Evolutionary conservation across 371 early-diverging fungal species (phyloP), one percentile per base, ranked within the genome.

Genomic region (Thermomucor indicae-seudaticae): DNA sequence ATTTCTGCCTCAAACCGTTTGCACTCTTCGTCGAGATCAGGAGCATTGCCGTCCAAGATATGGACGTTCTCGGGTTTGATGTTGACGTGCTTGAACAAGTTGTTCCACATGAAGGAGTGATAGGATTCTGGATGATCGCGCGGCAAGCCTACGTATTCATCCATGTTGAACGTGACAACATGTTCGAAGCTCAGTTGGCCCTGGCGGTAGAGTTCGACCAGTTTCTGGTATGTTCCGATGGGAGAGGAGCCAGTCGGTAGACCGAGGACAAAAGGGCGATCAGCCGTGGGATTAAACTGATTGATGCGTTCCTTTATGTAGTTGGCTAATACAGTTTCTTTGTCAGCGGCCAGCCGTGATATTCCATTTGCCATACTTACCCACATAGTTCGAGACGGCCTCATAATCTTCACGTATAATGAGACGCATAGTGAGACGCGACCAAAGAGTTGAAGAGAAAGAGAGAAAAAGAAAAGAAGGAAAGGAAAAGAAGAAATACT

Each of bases 181-280:
- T 88, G 60, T 34, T 76, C 68, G 54, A 88, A 88, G 20, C 76
- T 73, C 27, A 88, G 68, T 45, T 77, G 70, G 3, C 84, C 84
- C 12, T 70, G 57, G 35, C 73, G 69, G 55, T 75, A 72, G 55
- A 78, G 78, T 58, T 83, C 79, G 5, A 80, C 86, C 19, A 88
- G 65, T 30, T 71, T 64, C 44, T 64, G 55, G 70, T 91, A 92
- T 1, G 82, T 80, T 25, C 82, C 87, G 39, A 91, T 72, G 2
- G 93, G 93, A 1, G 92, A 91, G 2, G 89, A 88, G 20, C 92
- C 92, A 0, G 92, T 90, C 38, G 92, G 92, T 14, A 92, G 79
- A 17, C 93, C 93, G 20, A 92, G 72, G 17, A 90, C 92, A 65
- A 91, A 92, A 0, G 91, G 92, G 45, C 86, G 70, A 41, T 81